These are phyloP conservation scores for Backusella psychrophila DNA, from an alignment of 192 early-diverging fungal species.

Conservation along the genomic window DNA sequence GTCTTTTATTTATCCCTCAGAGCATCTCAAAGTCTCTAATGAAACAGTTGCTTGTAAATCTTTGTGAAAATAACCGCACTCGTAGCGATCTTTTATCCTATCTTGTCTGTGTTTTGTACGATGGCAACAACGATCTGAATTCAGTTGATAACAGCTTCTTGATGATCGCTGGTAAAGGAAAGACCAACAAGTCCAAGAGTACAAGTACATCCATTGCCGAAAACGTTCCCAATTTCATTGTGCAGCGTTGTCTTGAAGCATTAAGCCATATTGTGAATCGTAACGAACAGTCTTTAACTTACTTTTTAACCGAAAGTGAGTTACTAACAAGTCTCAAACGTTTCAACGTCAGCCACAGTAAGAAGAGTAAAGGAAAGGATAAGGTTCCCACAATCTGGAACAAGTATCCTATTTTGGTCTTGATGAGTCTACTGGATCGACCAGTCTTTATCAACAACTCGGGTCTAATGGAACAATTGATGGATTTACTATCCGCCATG, in stretches of 20 bases:
- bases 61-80: conserved; percentile 89
- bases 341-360: conserved; percentile 42
- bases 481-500: conserved; percentile 80
- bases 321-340: conserved; percentile 49
- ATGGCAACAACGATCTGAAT: conserved; percentile 74
- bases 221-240: conserved; percentile 83
- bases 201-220: conserved; percentile 40
- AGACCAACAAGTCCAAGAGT: conserved; percentile 41
- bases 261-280: conserved; percentile 75
- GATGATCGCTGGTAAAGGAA: conserved; percentile 61
- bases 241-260: conserved; percentile 85
- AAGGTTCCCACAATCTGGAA: conserved; percentile 37
- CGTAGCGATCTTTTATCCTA: conserved; percentile 82
- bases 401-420: conserved; percentile 71
- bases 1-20: conserved; percentile 88
- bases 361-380: conserved; percentile 72
- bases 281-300: conserved; percentile 76
- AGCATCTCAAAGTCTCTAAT: conserved; percentile 63
- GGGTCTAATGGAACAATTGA: conserved; percentile 82
- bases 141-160: conserved; percentile 78
- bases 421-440: conserved; percentile 83
- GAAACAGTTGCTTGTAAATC: conserved; percentile 70
- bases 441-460: conserved; percentile 80
- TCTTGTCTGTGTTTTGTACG: conserved; percentile 81
- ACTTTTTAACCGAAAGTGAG: conserved; percentile 77